Evolutionary conservation across 2,329 filamentous ascomycete genomes (phyloP), one percentile per base, ranked within the genome.

Genomic region (Botrytis cinerea): DNA sequence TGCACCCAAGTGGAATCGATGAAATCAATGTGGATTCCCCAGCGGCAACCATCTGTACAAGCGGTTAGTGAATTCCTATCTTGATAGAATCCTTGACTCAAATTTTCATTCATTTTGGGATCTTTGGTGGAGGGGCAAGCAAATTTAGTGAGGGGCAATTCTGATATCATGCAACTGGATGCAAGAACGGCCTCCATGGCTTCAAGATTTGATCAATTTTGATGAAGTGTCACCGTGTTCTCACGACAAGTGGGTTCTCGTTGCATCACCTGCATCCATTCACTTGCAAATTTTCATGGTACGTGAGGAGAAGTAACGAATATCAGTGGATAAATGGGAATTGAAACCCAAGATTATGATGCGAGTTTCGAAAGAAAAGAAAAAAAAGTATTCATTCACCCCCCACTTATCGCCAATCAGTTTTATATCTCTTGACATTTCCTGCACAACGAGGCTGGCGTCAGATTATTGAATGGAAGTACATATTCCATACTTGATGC

Each of bases 201-300:
- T 28, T 40, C 38, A 43, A 43, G 54, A 32, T 32, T 46, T 66
- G 35, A 20, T 38, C 61, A 43, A 63, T n/a, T 51, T 51, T 51
- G 66, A 69, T 69, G 66, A 69, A 69, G 66, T 69, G 48, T 54
- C 48, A 54, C 25, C 48, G 48, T 14, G 48, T 69, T 69, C 48
- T 69, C 14, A 22, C 38, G 25, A 43, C 35, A 32, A 59, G 66
- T 69, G 66, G 66, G 54, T 69, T 43, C 12, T 14, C 28, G 35
- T 57, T 69, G 46, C 48, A 69, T 69, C 48, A 59, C 63, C 45
- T 59, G 35, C 66, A 43, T 69, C 48, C n/a, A 40, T 51, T 67
- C 46, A n/a, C 1, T 12, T 69, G 66, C 66, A 69, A 69, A 69
- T 59, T 69, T 69, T 59, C 35, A 69, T 57, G 48, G 35, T 28